These are phyloP conservation scores for Penicillium sp. DNA, from an alignment of 2,329 filamentous ascomycete species.

Conservation along the genomic window DNA sequence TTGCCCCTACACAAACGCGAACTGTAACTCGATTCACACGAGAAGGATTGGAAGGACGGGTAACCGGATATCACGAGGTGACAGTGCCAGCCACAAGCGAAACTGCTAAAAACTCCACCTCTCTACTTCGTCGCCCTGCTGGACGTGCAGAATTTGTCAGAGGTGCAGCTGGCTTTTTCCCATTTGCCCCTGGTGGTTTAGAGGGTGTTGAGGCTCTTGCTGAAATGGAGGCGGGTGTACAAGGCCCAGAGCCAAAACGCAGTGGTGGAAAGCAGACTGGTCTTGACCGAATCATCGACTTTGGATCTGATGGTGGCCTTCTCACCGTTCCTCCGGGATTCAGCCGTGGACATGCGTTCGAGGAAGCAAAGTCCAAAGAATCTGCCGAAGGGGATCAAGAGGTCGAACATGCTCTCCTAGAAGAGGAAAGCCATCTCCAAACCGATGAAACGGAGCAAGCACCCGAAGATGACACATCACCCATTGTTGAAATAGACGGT, in stretches of 20 bases:
- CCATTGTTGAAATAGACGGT: constrained; percentile 20
- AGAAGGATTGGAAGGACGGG: constrained; percentile 87
- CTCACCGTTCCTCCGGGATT: constrained; percentile 84
- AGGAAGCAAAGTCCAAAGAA: constrained; percentile 60
- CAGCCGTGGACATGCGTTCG: constrained; percentile 74
- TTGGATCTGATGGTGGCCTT: constrained; percentile 75
- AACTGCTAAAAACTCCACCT: constrained; percentile 94
- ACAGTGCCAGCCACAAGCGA: constrained; percentile 87
- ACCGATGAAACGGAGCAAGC: constrained; percentile 58
- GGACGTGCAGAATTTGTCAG: constrained; percentile 87
- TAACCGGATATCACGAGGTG: constrained; percentile 92
- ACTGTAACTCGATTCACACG: constrained; percentile 93
- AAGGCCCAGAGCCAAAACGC: constrained; percentile 52
- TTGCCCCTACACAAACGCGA: constrained; percentile 88
- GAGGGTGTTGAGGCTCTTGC: constrained; percentile 86
- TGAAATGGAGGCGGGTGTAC: constrained; percentile 76
- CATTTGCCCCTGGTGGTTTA: constrained; percentile 87
- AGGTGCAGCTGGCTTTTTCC: constrained; percentile 90
- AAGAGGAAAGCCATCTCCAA: constrained; percentile 44
- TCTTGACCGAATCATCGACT: constrained; percentile 84
- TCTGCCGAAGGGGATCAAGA: constrained; percentile 69
- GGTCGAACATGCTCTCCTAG: constrained; percentile 66
- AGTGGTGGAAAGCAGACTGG: constrained; percentile 50
- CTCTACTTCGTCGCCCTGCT: constrained; percentile 82
- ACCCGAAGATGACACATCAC: constrained; percentile 36